phyloP scores from a whole-genome alignment of 345 rosid species.

The Euphorbia pulcherrima region DNA sequence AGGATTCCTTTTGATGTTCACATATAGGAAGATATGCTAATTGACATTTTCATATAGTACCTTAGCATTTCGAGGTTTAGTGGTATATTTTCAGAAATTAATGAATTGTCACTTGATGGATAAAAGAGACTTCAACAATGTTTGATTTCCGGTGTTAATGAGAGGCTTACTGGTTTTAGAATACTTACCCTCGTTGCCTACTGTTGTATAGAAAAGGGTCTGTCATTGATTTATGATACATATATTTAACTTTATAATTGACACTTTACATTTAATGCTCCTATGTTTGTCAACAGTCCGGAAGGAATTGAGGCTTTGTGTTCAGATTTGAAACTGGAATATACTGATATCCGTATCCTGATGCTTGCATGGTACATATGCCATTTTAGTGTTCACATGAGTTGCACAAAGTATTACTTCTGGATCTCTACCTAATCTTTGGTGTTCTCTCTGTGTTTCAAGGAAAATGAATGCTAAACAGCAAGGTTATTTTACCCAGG shows the following conservation, averaged over 20 bases:
- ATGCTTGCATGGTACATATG: slow-evolving; percentile 50
- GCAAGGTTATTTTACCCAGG: slow-evolving; percentile 50
- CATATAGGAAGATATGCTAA: background rate
- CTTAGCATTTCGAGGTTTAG: background rate
- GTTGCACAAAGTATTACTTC: background rate
- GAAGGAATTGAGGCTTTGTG: slow-evolving; percentile 52
- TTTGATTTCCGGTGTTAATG: background rate
- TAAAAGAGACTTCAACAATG: background rate
- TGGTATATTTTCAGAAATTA: background rate
- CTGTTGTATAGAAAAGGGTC: background rate
- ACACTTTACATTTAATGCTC: slow-evolving; percentile 1
- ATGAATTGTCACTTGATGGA: background rate
- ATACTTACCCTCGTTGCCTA: background rate
- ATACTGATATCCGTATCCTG: slow-evolving; percentile 47
- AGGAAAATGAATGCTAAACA: slow-evolving; percentile 51
- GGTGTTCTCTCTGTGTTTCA: slow-evolving; percentile 19
- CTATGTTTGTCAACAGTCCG: slow-evolving; percentile 41
- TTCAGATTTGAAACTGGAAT: slow-evolving; percentile 40
- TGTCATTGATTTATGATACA: background rate
- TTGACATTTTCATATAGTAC: background rate
- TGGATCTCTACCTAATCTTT: slow-evolving; percentile 3
- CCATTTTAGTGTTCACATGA: background rate
- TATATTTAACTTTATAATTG: background rate
- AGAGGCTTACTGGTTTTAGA: background rate
- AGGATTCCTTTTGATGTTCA: background rate